A percentile compares a stretch with the other conserved stretches of the same genome.
Conservation (phyloP, 768 basidiomycete genomes). For the Podaxis rugospora region DNA sequence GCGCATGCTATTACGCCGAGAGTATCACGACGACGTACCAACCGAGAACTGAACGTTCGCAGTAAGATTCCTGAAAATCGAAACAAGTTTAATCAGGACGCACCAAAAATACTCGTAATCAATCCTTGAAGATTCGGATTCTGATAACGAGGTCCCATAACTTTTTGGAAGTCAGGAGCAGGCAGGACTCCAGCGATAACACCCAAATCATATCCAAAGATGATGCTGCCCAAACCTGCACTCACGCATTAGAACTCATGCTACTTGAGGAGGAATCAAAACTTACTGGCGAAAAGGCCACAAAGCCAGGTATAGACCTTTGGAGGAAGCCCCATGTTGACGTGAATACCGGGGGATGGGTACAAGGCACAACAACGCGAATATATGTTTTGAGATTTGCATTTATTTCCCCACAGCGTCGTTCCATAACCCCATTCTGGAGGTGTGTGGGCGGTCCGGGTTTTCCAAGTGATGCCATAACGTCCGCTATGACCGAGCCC, state of each 20-base stretch:
- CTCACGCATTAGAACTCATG: background rate
- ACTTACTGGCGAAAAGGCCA: slow-evolving; percentile 45
- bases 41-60: slow-evolving; percentile 27
- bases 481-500: too few species aligned
- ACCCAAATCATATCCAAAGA: slow-evolving; percentile 49
- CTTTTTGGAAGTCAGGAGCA: slow-evolving; percentile 31
- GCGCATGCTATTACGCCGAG: background rate
- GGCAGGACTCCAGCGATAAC: slow-evolving; percentile 45
- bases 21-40: slow-evolving; percentile 20
- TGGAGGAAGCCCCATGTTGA: slow-evolving; percentile 32
- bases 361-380: background rate
- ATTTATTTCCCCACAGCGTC: background rate
- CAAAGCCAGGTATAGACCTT: slow-evolving; percentile 52
- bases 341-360: background rate
- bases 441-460: background rate
- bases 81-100: background rate
- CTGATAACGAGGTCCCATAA: slow-evolving; percentile 31
- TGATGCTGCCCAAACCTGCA: slow-evolving; percentile 37
- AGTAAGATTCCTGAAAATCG: background rate
- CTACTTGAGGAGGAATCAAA: background rate
- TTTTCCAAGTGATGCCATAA: background rate
- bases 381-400: background rate
- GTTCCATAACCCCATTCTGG: background rate
- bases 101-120: slow-evolving; percentile 40
- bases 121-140: slow-evolving; percentile 34